These are phyloP conservation scores for Eremothecium coryli DNA, from an alignment of 1,139 yeast genomes.

Conservation along the genomic window DNA sequence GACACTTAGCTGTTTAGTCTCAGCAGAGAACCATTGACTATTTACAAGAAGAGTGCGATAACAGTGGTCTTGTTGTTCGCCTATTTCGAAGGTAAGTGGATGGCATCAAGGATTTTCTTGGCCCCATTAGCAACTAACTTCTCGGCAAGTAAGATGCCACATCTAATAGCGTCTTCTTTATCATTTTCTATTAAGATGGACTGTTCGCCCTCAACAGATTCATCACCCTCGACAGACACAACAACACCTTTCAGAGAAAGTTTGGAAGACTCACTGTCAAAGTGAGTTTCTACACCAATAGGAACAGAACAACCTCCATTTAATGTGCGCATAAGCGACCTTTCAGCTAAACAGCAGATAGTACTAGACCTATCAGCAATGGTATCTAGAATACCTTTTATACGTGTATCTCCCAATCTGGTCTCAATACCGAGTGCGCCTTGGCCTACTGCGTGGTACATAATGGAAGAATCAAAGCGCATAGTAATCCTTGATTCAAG, in stretches of 20 bases:
- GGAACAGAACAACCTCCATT: conserved; percentile 99
- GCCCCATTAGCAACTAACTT: conserved; percentile 70
- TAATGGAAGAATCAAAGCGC: conserved; percentile 65
- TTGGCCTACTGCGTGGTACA: conserved; percentile 97
- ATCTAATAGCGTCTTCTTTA: conserved; percentile 54
- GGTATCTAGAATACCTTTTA: conserved; percentile 48
- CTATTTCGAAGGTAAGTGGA: conserved; percentile 41
- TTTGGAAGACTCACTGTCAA: conserved; percentile 36
- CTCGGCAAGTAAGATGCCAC: conserved; percentile 66
- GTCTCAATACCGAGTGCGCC: conserved; percentile 94
- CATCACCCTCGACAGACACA: conserved; percentile 34
- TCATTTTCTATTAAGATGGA: conserved; percentile 22
- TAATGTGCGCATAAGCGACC: conserved; percentile 74
- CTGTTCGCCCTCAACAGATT: conserved; percentile 41
- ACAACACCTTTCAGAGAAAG: conserved; percentile 62
- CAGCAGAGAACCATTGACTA: no score
- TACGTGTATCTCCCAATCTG: conserved; percentile 53
- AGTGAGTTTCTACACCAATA: conserved; percentile 72
- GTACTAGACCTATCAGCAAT: conserved; percentile 64
- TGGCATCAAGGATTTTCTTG: conserved; percentile 66
- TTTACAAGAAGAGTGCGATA: no score
- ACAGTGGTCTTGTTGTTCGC: no score
- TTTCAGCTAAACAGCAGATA: conserved; percentile 79
- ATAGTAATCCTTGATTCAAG: conserved; percentile 61
- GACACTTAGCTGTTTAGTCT: no score